Evolutionary conservation across 257 asterid genomes (phyloP).

Genomic region (Perilla frutescens): DNA sequence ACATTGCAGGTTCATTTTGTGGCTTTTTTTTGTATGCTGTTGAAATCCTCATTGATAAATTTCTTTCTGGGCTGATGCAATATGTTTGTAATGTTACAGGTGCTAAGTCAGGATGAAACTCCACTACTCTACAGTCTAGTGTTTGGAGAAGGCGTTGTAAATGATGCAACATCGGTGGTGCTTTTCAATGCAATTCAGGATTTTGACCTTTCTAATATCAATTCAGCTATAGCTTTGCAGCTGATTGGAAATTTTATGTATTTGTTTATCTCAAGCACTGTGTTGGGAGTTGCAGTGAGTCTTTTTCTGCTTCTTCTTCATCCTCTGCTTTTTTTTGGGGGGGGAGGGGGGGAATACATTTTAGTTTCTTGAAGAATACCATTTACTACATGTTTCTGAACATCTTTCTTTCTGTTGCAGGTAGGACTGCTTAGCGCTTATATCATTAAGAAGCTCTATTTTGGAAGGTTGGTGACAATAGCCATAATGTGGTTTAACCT

Average conservation of each 20-base stretch:
- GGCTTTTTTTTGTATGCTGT: slow-evolving; percentile 22
- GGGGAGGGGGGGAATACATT: background rate
- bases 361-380: slow-evolving; percentile 13
- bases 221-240: slow-evolving; percentile 42
- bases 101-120: slow-evolving; percentile 68
- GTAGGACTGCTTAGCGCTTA: slow-evolving; percentile 67
- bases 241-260: slow-evolving; percentile 57
- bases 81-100: slow-evolving; percentile 45
- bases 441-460: slow-evolving; percentile 64
- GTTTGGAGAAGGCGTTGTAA: slow-evolving; percentile 78
- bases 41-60: slow-evolving; percentile 1
- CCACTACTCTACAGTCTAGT: slow-evolving; percentile 70
- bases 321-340: background rate
- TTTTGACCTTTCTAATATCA: slow-evolving; percentile 56
- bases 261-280: slow-evolving; percentile 59
- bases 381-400: slow-evolving; percentile 23
- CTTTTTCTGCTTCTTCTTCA: slow-evolving; percentile 25
- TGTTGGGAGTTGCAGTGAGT: slow-evolving; percentile 62
- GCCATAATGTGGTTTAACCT: background rate
- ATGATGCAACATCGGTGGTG: slow-evolving; percentile 78
- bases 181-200: slow-evolving; percentile 76
- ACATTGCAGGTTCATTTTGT: slow-evolving; percentile 60
- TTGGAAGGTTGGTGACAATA: slow-evolving; percentile 56
- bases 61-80: slow-evolving; percentile 19
- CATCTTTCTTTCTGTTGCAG: slow-evolving; percentile 44